Evolutionary conservation across 1,139 yeast species (phyloP), one percentile per base, ranked within the genome.

Genomic region (Insectozyma bohioensis): DNA sequence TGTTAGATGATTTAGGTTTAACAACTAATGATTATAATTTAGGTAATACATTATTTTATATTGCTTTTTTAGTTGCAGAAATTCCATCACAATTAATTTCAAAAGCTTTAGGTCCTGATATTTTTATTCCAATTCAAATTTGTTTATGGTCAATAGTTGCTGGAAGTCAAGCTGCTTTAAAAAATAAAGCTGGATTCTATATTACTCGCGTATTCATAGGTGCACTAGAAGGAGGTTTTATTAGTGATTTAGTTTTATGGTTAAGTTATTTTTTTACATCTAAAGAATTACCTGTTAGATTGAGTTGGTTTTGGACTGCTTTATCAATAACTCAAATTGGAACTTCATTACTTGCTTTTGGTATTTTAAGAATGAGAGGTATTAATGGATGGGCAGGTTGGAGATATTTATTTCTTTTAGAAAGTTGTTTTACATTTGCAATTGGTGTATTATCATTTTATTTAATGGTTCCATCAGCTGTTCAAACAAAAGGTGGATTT

Each of bases 381-480:
- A 28, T 40, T 9, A 39, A 61, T 63, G 54, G 53, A 2, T 33
- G 41, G 30, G 51, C 56, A 24, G 84, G 85, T 15, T 80, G 85
- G 85, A 61, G 72, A 43, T 80, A 81, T 80, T 55, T 82, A 16
- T 82, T 81, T 47, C 49, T 82, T 16, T 57, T 82, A 31, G 88
- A 81, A 49, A 88, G 88, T 1, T 37, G 70, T 2, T 49, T 78
- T 34, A 79, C 86, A 2, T 53, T 80, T 6, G 21, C 51, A 2
- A 67, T 81, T 47, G 87, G 86, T 0, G 30, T 79, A 23, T 48
- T 61, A 15, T 61, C 79, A 1, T 71, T 59, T 37, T 75, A 72
- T 49, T 54, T 68, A 38, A 78, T 81, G 83, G 82, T 79, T 20
- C 76, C 82, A 3, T 68, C 77, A 5, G 73, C 72, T 0, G 72